Conservation (phyloP, 2,329 filamentous ascomycete species). For the Waltergamsia citrina region DNA sequence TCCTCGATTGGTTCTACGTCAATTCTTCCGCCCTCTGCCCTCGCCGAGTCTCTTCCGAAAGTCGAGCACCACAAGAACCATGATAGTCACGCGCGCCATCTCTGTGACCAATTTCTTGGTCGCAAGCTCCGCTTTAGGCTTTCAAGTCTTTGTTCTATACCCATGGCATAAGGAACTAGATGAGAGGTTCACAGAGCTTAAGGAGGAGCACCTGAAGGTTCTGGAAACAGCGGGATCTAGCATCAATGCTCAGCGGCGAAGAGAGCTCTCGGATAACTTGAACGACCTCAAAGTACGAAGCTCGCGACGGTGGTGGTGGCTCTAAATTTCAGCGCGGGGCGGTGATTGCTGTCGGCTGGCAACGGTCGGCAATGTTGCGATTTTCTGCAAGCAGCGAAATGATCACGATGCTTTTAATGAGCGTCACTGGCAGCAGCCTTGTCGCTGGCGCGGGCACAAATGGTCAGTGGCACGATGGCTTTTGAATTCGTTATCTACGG, state of each 20-base stretch:
- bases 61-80: too few species aligned
- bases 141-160: conserved; percentile 62
- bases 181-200: conserved; percentile 48
- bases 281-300: conserved; percentile 7
- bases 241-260: conserved; percentile 5
- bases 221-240: conserved; percentile 21
- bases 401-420: conserved; percentile 61
- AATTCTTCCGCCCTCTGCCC: too few species aligned
- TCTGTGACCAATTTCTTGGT: conserved; percentile 58
- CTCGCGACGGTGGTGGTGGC: conserved; percentile 9
- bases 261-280: conserved; percentile 5
- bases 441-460: conserved; percentile 50
- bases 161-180: conserved; percentile 62
- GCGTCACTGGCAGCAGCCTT: conserved; percentile 74
- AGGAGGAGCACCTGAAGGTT: conserved; percentile 43
- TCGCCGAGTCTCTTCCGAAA: too few species aligned
- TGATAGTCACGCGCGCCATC: conserved; percentile 31
- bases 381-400: conserved; percentile 70
- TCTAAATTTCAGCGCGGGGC: too few species aligned
- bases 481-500: conserved; percentile 79
- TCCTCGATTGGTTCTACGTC: too few species aligned
- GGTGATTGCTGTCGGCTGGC: too few species aligned
- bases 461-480: conserved; percentile 55
- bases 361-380: too few species aligned
- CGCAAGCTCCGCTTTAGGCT: conserved; percentile 53